Evolutionary conservation across 495 filamentous ascomycete species (phyloP).

Genomic region (Clohesyomyces aquaticus): DNA sequence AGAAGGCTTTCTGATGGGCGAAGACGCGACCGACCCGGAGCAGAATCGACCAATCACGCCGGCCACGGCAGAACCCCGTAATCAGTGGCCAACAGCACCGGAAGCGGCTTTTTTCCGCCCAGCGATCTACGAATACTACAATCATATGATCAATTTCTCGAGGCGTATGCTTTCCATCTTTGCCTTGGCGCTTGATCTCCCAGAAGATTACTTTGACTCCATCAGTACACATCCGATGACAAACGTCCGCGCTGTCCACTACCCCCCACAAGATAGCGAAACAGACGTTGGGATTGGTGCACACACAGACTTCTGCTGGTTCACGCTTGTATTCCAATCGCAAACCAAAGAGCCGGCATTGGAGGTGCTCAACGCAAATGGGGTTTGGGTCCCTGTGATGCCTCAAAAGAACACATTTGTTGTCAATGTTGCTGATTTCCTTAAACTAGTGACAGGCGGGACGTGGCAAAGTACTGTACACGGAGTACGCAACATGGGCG

Average conservation of each 20-base stretch:
- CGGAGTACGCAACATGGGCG: constrained; percentile 26
- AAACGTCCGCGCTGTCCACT: constrained; percentile 29
- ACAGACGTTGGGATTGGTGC: constrained; percentile 28
- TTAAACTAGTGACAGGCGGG: constrained; percentile 23
- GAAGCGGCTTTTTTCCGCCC: constrained; percentile 21
- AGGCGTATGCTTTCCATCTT: constrained; percentile 26
- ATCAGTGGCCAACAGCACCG: constrained; percentile 26
- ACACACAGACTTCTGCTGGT: constrained; percentile 38
- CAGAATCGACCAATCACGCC: constrained; percentile 16
- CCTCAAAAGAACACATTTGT: constrained; percentile 49
- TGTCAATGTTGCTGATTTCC: constrained; percentile 31
- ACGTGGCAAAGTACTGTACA: constrained; percentile 30
- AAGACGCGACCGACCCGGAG: constrained; percentile 32
- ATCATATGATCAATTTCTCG: constrained; percentile 16
- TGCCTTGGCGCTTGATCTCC: constrained; percentile 23
- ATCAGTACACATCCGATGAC: constrained; percentile 22
- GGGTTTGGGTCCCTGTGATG: constrained; percentile 52
- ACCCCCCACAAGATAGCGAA: constrained; percentile 23
- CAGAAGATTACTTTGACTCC: constrained; percentile 25
- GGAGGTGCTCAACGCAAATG: constrained; percentile 56
- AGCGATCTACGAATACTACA: constrained; percentile 31
- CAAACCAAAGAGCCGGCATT: constrained; percentile 47
- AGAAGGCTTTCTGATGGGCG: constrained; percentile 37
- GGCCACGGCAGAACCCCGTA: constrained; percentile 14
- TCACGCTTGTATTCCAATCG: constrained; percentile 44